Conservation (phyloP, 768 basidiomycete species). For the Lactarius indigo region DNA sequence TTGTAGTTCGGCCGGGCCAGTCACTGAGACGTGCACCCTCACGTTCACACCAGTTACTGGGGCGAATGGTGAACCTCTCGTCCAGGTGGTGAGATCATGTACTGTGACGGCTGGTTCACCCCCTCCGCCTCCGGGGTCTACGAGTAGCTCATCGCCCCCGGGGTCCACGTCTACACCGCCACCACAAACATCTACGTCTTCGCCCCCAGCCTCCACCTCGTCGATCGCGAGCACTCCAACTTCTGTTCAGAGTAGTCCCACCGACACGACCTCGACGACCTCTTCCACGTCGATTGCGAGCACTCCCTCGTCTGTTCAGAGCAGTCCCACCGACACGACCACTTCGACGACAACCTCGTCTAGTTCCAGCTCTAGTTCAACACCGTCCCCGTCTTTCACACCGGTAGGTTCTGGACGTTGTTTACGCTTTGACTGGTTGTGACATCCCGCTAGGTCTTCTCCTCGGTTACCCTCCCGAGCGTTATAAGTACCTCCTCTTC, state of each 20-base stretch:
- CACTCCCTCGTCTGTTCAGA: too few species aligned
- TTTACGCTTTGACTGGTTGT: neutral
- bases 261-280: too few species aligned
- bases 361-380: slow-evolving; percentile 3
- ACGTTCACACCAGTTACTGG: slow-evolving; percentile 36
- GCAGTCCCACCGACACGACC: neutral
- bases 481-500: neutral
- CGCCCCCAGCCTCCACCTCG: neutral
- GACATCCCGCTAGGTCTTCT: neutral
- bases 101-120: slow-evolving; percentile 18
- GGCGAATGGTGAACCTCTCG: slow-evolving; percentile 30
- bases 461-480: neutral
- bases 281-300: too few species aligned
- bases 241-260: too few species aligned
- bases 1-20: slow-evolving; percentile 29
- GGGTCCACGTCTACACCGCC: slow-evolving; percentile 8
- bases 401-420: neutral
- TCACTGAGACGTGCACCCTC: slow-evolving; percentile 37
- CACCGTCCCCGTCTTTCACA: neutral
- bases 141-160: neutral
- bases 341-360: slow-evolving; percentile 6
- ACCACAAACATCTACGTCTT: neutral
- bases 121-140: neutral
- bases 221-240: too few species aligned
- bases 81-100: slow-evolving; percentile 35